A percentile compares a stretch with the other conserved stretches of the same genome.
Conservation (phyloP, 169 alveolate species). For the Perkinsus olseni region DNA sequence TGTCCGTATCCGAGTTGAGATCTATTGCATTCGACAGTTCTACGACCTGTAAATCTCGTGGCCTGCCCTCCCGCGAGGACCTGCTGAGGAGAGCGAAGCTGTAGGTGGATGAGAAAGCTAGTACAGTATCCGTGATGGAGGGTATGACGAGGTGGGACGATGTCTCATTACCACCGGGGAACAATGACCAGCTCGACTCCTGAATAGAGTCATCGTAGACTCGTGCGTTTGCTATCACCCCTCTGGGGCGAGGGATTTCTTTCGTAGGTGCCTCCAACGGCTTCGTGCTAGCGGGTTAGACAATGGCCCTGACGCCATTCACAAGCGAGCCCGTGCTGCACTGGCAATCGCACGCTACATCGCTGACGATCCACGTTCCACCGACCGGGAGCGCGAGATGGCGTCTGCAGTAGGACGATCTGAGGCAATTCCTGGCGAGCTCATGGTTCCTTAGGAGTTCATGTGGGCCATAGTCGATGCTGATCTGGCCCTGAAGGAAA, state of each 20-base stretch:
- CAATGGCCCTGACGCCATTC: neutral
- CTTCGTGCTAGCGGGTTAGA: neutral
- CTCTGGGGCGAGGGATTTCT: too few species aligned
- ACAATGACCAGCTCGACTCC: too few species aligned
- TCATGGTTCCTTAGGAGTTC: neutral
- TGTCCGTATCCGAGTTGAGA: neutral
- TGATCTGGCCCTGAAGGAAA: neutral
- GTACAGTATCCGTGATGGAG: too few species aligned
- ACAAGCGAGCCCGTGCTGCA: neutral
- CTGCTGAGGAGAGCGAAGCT: neutral
- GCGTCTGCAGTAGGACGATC: neutral
- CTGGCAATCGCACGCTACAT: neutral
- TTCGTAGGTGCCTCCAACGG: neutral
- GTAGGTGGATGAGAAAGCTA: neutral
- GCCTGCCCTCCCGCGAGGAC: neutral
- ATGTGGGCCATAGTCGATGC: neutral
- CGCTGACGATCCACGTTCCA: neutral
- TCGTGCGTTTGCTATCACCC: too few species aligned
- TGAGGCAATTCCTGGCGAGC: neutral
- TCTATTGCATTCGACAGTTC: neutral
- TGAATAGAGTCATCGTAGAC: too few species aligned
- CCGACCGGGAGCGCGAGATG: neutral
- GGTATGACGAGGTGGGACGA: too few species aligned
- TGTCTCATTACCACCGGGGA: too few species aligned
- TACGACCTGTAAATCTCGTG: neutral